These are phyloP conservation scores for Suillus paluster DNA, from an alignment of 768 basidiomycete genomes.

Conservation along the genomic window DNA sequence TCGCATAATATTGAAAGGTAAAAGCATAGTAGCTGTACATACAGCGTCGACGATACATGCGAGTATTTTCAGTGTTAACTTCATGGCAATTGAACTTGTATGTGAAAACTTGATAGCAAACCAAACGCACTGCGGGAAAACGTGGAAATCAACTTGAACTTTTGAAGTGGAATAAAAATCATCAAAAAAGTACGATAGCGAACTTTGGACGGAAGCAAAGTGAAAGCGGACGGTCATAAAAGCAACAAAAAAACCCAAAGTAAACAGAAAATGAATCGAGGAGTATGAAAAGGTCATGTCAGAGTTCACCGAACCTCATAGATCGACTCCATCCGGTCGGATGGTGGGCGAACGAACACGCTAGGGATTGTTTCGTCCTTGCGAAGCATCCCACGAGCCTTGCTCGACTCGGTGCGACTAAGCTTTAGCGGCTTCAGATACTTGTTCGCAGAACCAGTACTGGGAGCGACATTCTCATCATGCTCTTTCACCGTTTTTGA, in stretches of 20 bases:
- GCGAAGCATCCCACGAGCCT: constrained; percentile 59
- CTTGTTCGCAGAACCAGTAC: constrained; percentile 43
- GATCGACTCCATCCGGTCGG: constrained; percentile 49
- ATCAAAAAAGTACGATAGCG: neutral
- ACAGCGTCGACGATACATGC: neutral
- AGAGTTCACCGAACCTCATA: constrained; percentile 45
- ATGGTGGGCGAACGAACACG: constrained; percentile 66
- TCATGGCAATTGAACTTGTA: neutral
- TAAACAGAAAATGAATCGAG: neutral
- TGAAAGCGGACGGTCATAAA: constrained; percentile 9
- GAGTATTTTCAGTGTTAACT: neutral
- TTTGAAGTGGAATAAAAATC: neutral
- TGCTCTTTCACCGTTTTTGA: constrained; percentile 35
- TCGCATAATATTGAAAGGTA: neutral
- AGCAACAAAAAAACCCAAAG: constrained; percentile 4
- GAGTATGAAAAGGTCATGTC: neutral
- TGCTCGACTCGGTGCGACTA: constrained; percentile 64
- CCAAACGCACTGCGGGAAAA: neutral
- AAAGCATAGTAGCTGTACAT: neutral
- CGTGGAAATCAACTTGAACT: constrained; percentile 1
- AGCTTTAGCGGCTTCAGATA: constrained; percentile 65
- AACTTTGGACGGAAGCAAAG: constrained; percentile 1
- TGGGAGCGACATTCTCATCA: constrained; percentile 40
- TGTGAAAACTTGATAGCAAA: neutral
- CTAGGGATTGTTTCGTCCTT: constrained; percentile 60